A percentile compares a stretch with the other conserved stretches of the same genome.
phyloP scores from a whole-genome alignment of 176 grass and related monocot species.

The Aegilops longissima region DNA sequence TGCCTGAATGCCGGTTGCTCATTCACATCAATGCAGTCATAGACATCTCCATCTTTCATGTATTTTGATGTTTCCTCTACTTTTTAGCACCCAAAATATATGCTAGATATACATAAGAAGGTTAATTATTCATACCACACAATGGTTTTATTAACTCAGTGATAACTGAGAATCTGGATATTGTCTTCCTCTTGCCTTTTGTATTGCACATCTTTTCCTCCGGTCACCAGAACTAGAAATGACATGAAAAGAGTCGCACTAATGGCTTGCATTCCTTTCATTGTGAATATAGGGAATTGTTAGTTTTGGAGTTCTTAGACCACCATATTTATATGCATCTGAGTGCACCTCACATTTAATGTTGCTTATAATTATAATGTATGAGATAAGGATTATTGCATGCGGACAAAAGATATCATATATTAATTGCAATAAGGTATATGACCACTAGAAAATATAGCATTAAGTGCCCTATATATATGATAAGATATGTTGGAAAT shows the following conservation, averaged over 20 bases:
- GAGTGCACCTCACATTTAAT: not conserved
- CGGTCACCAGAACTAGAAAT: not conserved
- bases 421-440: not conserved
- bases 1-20: not conserved
- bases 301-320: not conserved
- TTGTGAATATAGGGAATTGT: not conserved
- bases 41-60: not conserved
- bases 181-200: not conserved
- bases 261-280: not conserved
- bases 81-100: not conserved
- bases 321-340: not conserved
- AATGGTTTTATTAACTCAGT: not conserved
- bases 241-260: not conserved
- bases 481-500: no score
- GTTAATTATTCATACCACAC: not conserved
- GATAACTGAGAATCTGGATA: not conserved
- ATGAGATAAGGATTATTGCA: no score
- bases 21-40: slow-evolving; percentile 5
- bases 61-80: not conserved
- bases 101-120: not conserved
- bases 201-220: not conserved
- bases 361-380: not conserved
- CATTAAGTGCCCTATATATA: not conserved
- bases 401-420: not conserved
- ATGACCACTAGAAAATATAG: no score